Conservation (phyloP, 75 land plant species). For the Picea glauca region DNA sequence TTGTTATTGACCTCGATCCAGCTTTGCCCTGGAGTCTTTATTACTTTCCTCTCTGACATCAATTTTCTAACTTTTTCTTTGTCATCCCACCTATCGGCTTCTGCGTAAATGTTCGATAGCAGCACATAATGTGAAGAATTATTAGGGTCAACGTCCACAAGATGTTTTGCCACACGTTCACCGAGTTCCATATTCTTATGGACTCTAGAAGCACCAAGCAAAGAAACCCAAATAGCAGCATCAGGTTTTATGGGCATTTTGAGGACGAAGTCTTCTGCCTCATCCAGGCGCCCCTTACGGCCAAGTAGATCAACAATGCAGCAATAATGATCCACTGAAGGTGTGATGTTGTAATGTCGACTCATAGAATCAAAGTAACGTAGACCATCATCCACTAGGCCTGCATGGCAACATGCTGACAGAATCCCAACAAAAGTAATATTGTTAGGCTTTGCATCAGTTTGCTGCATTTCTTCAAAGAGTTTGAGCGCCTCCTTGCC, state of each 20-base stretch:
- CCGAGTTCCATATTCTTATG: conserved; percentile 19
- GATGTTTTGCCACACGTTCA: conserved; percentile 2
- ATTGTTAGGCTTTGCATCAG: conserved; percentile 16
- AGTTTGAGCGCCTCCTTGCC: conserved; percentile 27
- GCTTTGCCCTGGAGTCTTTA: conserved; percentile 24
- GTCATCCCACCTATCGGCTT: conserved; percentile 33
- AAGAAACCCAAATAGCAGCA: conserved; percentile 9
- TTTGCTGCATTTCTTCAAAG: conserved; percentile 23
- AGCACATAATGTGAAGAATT: conserved; percentile 27
- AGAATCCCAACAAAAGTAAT: conserved; percentile 26
- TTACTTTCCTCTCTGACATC: conserved; percentile 21
- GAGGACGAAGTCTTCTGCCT: conserved; percentile 14
- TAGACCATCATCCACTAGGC: conserved; percentile 20
- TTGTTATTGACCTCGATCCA: conserved; percentile 25
- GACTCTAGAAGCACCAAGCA: conserved; percentile 27
- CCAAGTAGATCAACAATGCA: conserved; percentile 26
- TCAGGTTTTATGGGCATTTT: conserved; percentile 21
- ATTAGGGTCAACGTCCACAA: conserved; percentile 12
- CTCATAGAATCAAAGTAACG: conserved; percentile 21
- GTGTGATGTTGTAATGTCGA: conserved; percentile 14
- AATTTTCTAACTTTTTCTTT: conserved; percentile 12
- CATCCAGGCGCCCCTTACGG: conserved; percentile 18
- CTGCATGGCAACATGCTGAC: conserved; percentile 29
- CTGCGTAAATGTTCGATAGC: conserved; percentile 32
- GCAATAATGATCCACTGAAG: conserved; percentile 20